Base-by-base conservation (phyloP, 805 yeast species). In the Kluyveromyces dobzhanskii region DNA sequence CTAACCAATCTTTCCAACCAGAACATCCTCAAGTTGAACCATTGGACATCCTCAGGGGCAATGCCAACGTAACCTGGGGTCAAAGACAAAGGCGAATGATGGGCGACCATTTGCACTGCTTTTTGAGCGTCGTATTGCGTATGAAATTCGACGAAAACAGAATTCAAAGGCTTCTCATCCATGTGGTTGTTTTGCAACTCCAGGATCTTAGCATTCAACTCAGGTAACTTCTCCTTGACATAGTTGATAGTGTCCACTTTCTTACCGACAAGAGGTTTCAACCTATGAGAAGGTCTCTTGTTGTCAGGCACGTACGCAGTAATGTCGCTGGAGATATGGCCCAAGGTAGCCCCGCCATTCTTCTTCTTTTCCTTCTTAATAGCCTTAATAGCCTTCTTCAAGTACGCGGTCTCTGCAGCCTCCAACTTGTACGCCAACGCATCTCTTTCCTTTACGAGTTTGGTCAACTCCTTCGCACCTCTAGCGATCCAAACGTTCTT, bases 401-500 rank as follows among this genome's bases (percentile, higher is more conserved):
- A 61, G 34, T 82, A 64, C 24, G 65, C 57, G 48, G 69, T 76
- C 45, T 80, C 76, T 10, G 90, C 81, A 30, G 54, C 62, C 59
- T 90, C 98, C 38, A 90, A 68, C 49, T 69, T 70, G 43, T 53
- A 47, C 3, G 82, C 85, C 44, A 85, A 60, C 14, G 59, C 58
- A 28, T 73, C 73, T 57, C 97, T 78, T 49, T 73, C 65, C 13
- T 62, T 55, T 25, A 85, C 81, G 50, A 72, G 70, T 25, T 66
- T 61, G 6, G 67, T 75, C 42, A 90, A 69, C 28, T 70, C 62
- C 40, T 70, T 59, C 44, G 67, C 58, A 48, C 76, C 78, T 56
- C 95, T 73, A 21, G 88, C 78, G 32, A 87, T 78, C 78, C 87
- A 85, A 35, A 90, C 81, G 44, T 76, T 69, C 53, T 76, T 81